Conservation (phyloP, 441 rosid genomes). For the Raphanus hybrid region DNA sequence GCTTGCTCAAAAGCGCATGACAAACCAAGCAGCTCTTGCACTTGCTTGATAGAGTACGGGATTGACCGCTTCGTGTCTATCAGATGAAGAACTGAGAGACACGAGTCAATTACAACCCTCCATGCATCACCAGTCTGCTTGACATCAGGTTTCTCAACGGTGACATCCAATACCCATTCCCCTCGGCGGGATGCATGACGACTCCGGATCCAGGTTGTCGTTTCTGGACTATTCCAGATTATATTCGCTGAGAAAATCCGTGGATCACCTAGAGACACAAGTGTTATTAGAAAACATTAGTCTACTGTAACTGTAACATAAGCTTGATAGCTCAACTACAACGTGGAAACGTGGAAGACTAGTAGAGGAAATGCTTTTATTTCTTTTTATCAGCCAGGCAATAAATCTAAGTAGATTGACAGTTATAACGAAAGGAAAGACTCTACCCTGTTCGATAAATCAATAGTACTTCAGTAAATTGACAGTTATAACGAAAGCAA, state of each 20-base stretch:
- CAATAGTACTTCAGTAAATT: not conserved
- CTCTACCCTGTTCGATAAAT: not conserved
- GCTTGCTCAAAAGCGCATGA: slow-evolving; percentile 94
- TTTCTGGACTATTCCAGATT: slow-evolving; percentile 74
- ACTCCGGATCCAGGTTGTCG: slow-evolving; percentile 73
- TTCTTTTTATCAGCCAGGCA: not conserved
- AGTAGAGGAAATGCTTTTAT: not conserved
- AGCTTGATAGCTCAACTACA: slow-evolving; percentile 10
- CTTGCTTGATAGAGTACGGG: slow-evolving; percentile 89
- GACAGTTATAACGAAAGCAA: not conserved
- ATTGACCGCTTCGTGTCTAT: slow-evolving; percentile 82
- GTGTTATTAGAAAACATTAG: not conserved
- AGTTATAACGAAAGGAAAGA: no score
- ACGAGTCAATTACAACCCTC: slow-evolving; percentile 84
- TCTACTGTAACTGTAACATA: slow-evolving; percentile 6
- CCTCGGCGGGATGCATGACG: slow-evolving; percentile 58
- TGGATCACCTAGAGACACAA: slow-evolving; percentile 62
- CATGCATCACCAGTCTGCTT: slow-evolving; percentile 93
- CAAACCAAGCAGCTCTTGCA: slow-evolving; percentile 87
- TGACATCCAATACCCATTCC: slow-evolving; percentile 79
- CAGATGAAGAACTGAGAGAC: slow-evolving; percentile 84
- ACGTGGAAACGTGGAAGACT: slow-evolving; percentile 25
- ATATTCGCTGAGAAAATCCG: slow-evolving; percentile 75
- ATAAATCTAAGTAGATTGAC: no score
- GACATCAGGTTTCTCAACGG: slow-evolving; percentile 72